Conservation (phyloP, 2,329 filamentous ascomycete genomes). For the Drechslera avenae region DNA sequence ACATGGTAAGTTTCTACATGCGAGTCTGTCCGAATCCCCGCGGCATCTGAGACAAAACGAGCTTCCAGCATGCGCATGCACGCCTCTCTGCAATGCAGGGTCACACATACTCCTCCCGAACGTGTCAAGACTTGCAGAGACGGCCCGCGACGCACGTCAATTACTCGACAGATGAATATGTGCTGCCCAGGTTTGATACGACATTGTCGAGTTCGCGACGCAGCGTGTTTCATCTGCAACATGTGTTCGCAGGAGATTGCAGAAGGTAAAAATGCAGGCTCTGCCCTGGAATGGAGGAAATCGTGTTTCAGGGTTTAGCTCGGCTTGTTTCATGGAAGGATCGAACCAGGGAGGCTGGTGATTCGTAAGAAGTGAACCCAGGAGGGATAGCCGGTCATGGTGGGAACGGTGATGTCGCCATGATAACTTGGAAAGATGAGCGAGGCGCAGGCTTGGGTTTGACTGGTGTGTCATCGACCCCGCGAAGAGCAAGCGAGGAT, state of each 20-base stretch:
- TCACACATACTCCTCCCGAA: slow-evolving; percentile 3
- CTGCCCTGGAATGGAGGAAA: background rate
- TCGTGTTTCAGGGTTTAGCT: slow-evolving; percentile 7
- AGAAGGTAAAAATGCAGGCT: background rate
- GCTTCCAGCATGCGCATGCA: slow-evolving; percentile 7
- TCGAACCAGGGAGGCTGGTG: background rate
- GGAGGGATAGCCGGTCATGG: slow-evolving; percentile 5
- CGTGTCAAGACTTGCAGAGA: slow-evolving; percentile 12
- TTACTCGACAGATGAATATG: slow-evolving; percentile 20
- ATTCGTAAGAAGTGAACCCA: slow-evolving; percentile 1
- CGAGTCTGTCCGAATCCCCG: background rate
- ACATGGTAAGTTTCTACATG: background rate
- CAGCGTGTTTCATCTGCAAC: slow-evolving; percentile 9
- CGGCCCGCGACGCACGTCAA: slow-evolving; percentile 18
- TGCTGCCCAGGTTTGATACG: background rate
- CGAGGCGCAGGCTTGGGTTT: background rate
- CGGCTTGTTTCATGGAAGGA: background rate
- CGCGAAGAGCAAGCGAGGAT: background rate
- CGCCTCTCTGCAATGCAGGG: slow-evolving; percentile 14
- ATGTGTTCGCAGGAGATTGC: slow-evolving; percentile 16
- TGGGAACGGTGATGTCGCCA: slow-evolving; percentile 3
- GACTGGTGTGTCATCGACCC: background rate
- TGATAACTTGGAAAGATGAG: background rate
- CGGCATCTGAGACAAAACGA: slow-evolving; percentile 7
- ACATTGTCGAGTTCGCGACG: slow-evolving; percentile 1